These are phyloP conservation scores for Clavispora asparagi DNA, from an alignment of 805 yeast species.

Conservation along the genomic window DNA sequence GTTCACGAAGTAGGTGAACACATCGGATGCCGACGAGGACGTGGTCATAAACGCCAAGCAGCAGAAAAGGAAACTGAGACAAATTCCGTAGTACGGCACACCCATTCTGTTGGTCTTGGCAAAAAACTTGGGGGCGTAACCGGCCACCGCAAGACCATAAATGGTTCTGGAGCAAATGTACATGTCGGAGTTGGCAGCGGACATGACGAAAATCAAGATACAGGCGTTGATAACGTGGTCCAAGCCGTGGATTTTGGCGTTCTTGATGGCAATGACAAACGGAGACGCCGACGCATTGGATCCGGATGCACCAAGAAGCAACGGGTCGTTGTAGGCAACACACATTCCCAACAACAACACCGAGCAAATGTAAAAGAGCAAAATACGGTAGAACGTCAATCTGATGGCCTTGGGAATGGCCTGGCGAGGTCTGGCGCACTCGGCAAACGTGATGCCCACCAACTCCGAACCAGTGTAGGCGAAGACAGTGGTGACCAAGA, in stretches of 20 bases:
- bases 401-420: conserved; percentile 69
- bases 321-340: conserved; percentile 26
- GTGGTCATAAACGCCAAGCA: conserved; percentile 68
- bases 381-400: conserved; percentile 61
- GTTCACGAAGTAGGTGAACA: conserved; percentile 68
- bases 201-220: conserved; percentile 17
- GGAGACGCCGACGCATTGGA: conserved; percentile 16
- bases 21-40: conserved; percentile 47
- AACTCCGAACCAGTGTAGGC: conserved; percentile 68
- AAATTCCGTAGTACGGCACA: conserved; percentile 61
- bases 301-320: conserved; percentile 14
- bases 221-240: conserved; percentile 18
- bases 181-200: conserved; percentile 20
- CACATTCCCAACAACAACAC: conserved; percentile 63
- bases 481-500: conserved; percentile 60
- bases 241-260: conserved; percentile 17
- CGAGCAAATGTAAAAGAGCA: conserved; percentile 56
- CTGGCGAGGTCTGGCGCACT: conserved; percentile 59
- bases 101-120: conserved; percentile 53
- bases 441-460: conserved; percentile 71
- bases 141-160: conserved; percentile 17
- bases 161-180: conserved; percentile 18
- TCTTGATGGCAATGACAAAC: conserved; percentile 19
- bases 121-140: conserved; percentile 28
- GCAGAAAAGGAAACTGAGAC: conserved; percentile 48